A percentile compares a stretch with the other conserved stretches of the same genome.
Conservation (phyloP, 2,329 filamentous ascomycete species). For the Colletotrichum orchidophilum region DNA sequence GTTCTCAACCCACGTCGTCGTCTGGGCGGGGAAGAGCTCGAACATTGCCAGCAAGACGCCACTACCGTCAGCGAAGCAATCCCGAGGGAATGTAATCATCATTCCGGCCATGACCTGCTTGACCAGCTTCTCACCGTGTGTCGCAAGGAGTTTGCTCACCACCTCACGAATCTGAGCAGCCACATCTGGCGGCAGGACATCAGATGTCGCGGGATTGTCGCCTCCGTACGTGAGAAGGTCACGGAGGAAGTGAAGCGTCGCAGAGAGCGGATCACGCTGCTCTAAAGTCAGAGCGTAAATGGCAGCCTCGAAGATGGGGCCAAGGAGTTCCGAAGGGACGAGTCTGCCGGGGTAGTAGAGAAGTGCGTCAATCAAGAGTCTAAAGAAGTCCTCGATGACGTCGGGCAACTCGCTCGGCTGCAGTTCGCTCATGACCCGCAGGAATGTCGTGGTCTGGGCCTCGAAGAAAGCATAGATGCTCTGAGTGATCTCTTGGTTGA, state of each 20-base stretch:
- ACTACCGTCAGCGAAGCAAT: constrained; percentile 94
- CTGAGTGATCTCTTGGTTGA: constrained; percentile 82
- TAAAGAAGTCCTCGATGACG: constrained; percentile 97
- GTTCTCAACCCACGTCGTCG: constrained; percentile 81
- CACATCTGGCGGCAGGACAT: constrained; percentile 64
- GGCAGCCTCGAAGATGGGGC: constrained; percentile 86
- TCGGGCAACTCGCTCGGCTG: constrained; percentile 78
- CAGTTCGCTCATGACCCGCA: constrained; percentile 88
- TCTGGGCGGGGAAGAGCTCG: constrained; percentile 82
- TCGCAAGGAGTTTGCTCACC: constrained; percentile 76
- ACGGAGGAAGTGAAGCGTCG: constrained; percentile 90
- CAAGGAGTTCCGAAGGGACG: constrained; percentile 80
- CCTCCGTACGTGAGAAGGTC: constrained; percentile 91
- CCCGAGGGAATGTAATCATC: constrained; percentile 98
- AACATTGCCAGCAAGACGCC: constrained; percentile 92
- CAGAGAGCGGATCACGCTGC: constrained; percentile 90
- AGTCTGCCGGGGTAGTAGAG: constrained; percentile 91
- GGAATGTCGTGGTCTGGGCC: constrained; percentile 88
- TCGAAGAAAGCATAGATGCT: constrained; percentile 96
- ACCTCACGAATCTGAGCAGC: constrained; percentile 75
- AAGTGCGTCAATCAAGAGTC: constrained; percentile 88
- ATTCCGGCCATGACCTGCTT: constrained; percentile 94
- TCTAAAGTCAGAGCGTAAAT: constrained; percentile 88
- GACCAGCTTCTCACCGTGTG: constrained; percentile 80
- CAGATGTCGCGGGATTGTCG: constrained; percentile 74